These are phyloP conservation scores for Neonectria neomacrospora DNA, from an alignment of 2,329 filamentous ascomycete species.

Conservation along the genomic window DNA sequence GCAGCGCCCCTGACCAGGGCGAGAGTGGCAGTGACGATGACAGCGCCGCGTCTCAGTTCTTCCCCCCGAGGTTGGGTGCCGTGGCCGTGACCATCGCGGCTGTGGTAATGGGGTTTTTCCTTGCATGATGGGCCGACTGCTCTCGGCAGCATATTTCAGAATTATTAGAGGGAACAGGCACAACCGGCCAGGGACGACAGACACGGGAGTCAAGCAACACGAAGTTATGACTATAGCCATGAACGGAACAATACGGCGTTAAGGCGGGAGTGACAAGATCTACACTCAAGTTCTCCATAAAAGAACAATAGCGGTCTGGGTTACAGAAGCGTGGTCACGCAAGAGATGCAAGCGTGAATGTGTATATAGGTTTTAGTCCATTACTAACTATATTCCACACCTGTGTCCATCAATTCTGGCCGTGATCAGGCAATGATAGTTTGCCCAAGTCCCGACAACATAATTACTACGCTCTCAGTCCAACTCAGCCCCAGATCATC, in stretches of 20 bases:
- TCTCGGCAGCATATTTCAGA: background rate
- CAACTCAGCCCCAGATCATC: constrained; percentile 6
- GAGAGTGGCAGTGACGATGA: constrained; percentile 31
- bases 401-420: constrained; percentile 8
- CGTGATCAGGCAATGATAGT: background rate
- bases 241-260: background rate
- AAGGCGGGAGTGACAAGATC: constrained; percentile 7
- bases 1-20: constrained; percentile 11
- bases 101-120: constrained; percentile 43
- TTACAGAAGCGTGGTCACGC: background rate
- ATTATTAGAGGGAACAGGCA: background rate
- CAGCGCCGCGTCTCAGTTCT: constrained; percentile 36
- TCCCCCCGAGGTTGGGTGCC: constrained; percentile 32
- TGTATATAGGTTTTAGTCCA: constrained; percentile 19
- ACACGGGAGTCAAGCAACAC: background rate
- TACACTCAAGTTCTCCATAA: constrained; percentile 5
- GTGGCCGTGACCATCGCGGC: constrained; percentile 45
- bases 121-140: constrained; percentile 35
- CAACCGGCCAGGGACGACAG: background rate
- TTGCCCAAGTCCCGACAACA: background rate
- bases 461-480: background rate
- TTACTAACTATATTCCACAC: constrained; percentile 23
- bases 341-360: constrained; percentile 10
- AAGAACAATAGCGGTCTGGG: constrained; percentile 2
- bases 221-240: constrained; percentile 14